Base-by-base conservation (phyloP, 2,329 filamentous ascomycete genomes). In the Neofusicoccum ribis region DNA sequence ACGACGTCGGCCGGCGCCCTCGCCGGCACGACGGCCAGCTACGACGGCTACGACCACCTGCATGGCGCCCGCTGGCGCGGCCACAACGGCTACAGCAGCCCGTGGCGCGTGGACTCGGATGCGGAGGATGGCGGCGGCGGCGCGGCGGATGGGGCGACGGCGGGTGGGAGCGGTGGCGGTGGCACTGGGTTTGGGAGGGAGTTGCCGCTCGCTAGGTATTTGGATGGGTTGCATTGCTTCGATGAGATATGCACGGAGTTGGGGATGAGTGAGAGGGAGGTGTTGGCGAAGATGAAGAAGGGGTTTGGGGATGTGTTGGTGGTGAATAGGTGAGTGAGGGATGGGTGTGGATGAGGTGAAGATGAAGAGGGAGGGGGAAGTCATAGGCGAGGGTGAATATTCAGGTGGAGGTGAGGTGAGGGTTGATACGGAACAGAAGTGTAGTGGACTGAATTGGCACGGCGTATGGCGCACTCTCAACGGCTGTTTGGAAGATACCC, bases 161-260 rank as follows among this genome's bases (percentile, higher is more conserved):
- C 65, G 68, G 58, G 69, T n/a, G 67, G 70, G 17, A 49, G 41
- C 8, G 61, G 61, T 14, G 27, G 36, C 7, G 63, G 39, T 23
- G 14, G 31, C 41, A 23, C 23, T 1, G 23, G 23, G 36, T 60
- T 36, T 3, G 60, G 44, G 59, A 66, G 67, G 27, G 71, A 72
- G 3, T 50, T 77, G 66, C 83, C 84, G 31, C 72, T 94, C 73
- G 83, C 88, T 69, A 84, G 81, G 71, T 94, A 91, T 72, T 83
- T 90, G 11, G 90, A 94, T 76, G 92, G 91, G 0, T 85, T 85
- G 69, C 90, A 92, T 74, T 87, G 86, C 70, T 91, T 94, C 76
- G 92, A 95, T 78, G 88, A 93, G 81, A 92, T 94, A 69, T 91
- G 91, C 73, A 91, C 89, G 1, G 91, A 93, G 79, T 83, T 88